Conservation (phyloP, 2,329 filamentous ascomycete genomes). For the Tolypocladium capitatum region DNA sequence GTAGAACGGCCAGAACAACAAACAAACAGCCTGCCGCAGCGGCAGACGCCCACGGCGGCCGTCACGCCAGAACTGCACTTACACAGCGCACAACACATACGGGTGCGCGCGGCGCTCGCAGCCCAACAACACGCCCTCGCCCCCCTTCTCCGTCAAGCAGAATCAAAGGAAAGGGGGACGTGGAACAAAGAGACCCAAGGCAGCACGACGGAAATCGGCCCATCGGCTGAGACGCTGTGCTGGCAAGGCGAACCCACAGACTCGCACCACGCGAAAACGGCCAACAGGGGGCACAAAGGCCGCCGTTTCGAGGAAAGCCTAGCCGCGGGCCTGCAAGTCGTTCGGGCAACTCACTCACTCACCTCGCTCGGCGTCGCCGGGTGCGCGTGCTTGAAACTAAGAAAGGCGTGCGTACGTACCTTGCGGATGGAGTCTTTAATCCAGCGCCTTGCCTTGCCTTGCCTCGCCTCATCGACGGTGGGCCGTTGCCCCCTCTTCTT, state of each 20-base stretch:
- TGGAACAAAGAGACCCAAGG: background rate
- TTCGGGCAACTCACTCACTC: background rate
- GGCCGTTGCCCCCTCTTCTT: background rate
- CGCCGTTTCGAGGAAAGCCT: background rate
- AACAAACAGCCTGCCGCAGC: background rate
- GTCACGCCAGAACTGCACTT: background rate
- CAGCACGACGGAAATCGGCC: background rate
- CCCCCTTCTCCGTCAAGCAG: background rate
- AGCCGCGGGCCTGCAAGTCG: background rate
- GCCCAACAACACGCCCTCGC: background rate
- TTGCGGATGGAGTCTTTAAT: background rate
- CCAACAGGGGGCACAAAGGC: background rate
- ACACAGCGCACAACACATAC: background rate
- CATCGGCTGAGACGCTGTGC: background rate
- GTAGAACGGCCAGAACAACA: no score
- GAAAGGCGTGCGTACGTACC: background rate
- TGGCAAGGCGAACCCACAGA: background rate
- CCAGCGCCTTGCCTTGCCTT: background rate
- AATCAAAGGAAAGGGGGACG: background rate
- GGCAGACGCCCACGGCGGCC: no score
- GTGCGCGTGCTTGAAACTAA: background rate
- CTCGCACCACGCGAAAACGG: background rate
- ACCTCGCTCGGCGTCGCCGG: background rate
- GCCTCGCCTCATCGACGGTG: background rate
- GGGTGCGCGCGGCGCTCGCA: background rate